phyloP scores from a whole-genome alignment of 306 rosid genomes.

The Rosa persica region DNA sequence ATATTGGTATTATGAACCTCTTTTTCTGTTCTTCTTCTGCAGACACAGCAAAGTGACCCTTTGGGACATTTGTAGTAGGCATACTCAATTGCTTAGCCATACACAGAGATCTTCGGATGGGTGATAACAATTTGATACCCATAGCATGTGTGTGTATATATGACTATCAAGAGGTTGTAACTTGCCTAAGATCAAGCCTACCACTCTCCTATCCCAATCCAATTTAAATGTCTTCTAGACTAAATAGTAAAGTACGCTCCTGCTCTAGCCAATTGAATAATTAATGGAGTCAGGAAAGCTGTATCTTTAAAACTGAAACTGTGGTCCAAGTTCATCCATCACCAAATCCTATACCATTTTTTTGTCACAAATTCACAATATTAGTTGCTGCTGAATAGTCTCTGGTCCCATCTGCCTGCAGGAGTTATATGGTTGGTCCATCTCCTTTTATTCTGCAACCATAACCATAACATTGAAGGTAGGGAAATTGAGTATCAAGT shows the following conservation, averaged over 20 bases:
- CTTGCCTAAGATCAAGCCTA: no score
- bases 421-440: no score
- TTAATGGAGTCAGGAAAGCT: not conserved
- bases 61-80: not conserved
- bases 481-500: not conserved
- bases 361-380: not conserved
- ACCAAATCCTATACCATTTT: not conserved
- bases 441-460: no score
- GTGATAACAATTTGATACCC: slow-evolving; percentile 2
- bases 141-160: not conserved
- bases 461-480: no score
- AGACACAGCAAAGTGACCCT: slow-evolving; percentile 21
- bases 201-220: not conserved
- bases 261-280: not conserved
- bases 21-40: slow-evolving; percentile 19
- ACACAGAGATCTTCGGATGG: not conserved
- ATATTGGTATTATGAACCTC: slow-evolving; percentile 6
- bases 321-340: not conserved
- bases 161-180: no score
- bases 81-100: not conserved
- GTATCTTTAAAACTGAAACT: not conserved
- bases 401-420: no score
- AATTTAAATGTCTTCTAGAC: not conserved
- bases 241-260: not conserved
- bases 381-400: no score